A percentile compares a stretch with the other conserved stretches of the same genome.
Evolutionary conservation across 805 yeast species (phyloP).

Genomic region (Hanseniaspora hatyaiensis): DNA sequence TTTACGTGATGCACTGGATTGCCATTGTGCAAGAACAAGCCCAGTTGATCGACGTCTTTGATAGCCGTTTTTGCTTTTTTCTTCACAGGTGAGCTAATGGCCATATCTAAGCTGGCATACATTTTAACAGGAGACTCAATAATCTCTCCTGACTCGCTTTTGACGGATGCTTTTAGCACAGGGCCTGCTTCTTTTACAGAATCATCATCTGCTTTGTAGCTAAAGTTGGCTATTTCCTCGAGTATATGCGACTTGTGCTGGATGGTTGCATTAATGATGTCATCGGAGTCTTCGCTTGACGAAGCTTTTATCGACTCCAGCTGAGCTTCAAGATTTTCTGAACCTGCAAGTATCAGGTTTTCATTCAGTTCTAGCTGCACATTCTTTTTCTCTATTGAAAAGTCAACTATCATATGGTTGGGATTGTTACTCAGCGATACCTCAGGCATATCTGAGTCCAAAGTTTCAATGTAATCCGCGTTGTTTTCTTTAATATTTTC

Average conservation of each 20-base stretch:
- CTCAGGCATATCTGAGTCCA: constrained; percentile 1
- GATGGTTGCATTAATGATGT: constrained; percentile 4
- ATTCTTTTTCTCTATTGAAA: constrained; percentile 7
- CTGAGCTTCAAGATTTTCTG: no score
- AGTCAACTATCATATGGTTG: constrained; percentile 13
- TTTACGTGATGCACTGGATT: no score
- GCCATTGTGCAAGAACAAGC: not conserved
- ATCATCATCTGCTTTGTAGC: not conserved
- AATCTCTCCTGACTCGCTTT: not conserved
- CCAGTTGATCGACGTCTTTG: not conserved
- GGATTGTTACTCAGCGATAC: constrained; percentile 2
- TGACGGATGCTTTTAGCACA: not conserved
- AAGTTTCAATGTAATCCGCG: not conserved
- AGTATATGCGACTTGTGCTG: constrained; percentile 1
- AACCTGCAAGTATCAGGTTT: no score
- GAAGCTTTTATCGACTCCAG: no score
- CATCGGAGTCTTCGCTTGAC: not conserved
- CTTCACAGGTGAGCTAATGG: not conserved
- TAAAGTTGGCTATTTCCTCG: not conserved
- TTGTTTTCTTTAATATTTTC: not conserved
- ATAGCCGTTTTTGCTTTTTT: not conserved
- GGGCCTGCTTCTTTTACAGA: not conserved
- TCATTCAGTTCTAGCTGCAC: no score
- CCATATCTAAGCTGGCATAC: not conserved
- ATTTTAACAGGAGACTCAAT: constrained; percentile 9